phyloP scores from a whole-genome alignment of 2,329 filamentous ascomycete species.

The Exophiala sp. region DNA sequence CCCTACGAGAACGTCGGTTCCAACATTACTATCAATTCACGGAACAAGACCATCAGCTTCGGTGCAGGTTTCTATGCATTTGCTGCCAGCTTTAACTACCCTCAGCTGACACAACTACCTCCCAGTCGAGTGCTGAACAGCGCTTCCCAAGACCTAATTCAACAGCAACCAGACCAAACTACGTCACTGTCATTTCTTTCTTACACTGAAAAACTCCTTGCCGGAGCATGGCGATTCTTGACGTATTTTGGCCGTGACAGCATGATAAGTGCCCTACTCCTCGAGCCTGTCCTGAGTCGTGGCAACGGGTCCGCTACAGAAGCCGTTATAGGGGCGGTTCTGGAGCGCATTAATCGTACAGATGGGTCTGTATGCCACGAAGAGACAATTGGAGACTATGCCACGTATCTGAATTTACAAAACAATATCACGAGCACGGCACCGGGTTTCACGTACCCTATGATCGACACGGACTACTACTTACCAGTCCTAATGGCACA shows the following conservation, averaged over 20 bases:
- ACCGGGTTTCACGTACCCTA: slow-evolving; percentile 53
- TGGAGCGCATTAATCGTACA: slow-evolving; percentile 55
- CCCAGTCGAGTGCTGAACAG: slow-evolving; percentile 47
- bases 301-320: slow-evolving; percentile 53
- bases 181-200: slow-evolving; percentile 58
- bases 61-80: slow-evolving; percentile 53
- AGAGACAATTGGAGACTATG: slow-evolving; percentile 61
- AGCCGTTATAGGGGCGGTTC: slow-evolving; percentile 54
- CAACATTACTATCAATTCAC: slow-evolving; percentile 35
- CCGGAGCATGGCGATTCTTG: slow-evolving; percentile 60
- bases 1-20: slow-evolving; percentile 29
- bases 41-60: slow-evolving; percentile 44
- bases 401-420: slow-evolving; percentile 53
- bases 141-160: slow-evolving; percentile 43
- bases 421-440: slow-evolving; percentile 49
- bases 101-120: slow-evolving; percentile 52
- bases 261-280: slow-evolving; percentile 55
- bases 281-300: slow-evolving; percentile 53
- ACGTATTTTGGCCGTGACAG: slow-evolving; percentile 63
- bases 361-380: slow-evolving; percentile 60
- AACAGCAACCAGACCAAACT: slow-evolving; percentile 43
- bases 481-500: slow-evolving; percentile 53
- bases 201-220: slow-evolving; percentile 57
- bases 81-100: slow-evolving; percentile 56
- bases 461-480: slow-evolving; percentile 59